A percentile compares a stretch with the other conserved stretches of the same genome.
Evolutionary conservation across 176 grass and related monocot genomes (phyloP).

Genomic region (Zizania latifolia): DNA sequence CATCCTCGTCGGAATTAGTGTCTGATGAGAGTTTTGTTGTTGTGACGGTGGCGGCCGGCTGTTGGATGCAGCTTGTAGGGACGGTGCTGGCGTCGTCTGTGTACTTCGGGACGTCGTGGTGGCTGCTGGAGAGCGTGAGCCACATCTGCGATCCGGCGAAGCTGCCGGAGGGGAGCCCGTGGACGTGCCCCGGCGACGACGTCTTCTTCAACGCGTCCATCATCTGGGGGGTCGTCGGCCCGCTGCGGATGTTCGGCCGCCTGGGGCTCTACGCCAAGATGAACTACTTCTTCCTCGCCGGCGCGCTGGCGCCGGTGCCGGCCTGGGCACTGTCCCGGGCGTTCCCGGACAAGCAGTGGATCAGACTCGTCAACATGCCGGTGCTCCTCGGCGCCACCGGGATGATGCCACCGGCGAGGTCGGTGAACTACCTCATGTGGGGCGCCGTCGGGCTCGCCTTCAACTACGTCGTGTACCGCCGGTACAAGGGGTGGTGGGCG

Average conservation of each 20-base stretch:
- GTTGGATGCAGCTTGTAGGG: constrained; percentile 41
- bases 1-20: no score
- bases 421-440: constrained; percentile 76
- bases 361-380: constrained; percentile 59
- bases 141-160: constrained; percentile 45
- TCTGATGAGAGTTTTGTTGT: background rate
- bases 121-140: constrained; percentile 43
- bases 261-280: constrained; percentile 46
- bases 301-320: constrained; percentile 42
- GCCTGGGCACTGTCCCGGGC: constrained; percentile 40
- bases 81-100: constrained; percentile 53
- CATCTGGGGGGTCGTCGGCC: constrained; percentile 86
- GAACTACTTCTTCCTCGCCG: constrained; percentile 78
- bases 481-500: constrained; percentile 55
- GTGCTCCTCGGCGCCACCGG: constrained; percentile 51
- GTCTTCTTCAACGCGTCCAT: constrained; percentile 89
- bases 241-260: constrained; percentile 63
- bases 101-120: constrained; percentile 78
- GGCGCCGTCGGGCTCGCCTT: constrained; percentile 45
- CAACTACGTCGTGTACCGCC: constrained; percentile 45
- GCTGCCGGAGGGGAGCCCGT: constrained; percentile 58
- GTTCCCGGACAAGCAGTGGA: constrained; percentile 51
- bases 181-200: constrained; percentile 74
- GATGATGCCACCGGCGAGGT: constrained; percentile 52
- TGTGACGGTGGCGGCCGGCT: background rate